phyloP scores from a whole-genome alignment of 805 yeast species.

The Saccharomycopsis fibuligera region DNA sequence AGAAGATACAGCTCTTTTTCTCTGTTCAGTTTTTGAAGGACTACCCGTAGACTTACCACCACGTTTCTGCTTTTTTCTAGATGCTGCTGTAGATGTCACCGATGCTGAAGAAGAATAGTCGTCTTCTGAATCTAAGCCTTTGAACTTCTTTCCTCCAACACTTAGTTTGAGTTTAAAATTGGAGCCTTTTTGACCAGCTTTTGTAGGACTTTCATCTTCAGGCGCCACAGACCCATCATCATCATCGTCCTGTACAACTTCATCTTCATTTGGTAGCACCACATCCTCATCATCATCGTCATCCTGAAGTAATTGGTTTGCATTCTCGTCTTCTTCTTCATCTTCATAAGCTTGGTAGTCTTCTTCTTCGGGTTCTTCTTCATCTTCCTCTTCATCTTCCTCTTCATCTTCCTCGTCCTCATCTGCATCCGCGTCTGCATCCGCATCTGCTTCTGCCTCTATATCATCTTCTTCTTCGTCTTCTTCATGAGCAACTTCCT shows the following conservation, averaged over 20 bases:
- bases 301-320: background rate
- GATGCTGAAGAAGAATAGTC: slow-evolving; percentile 5
- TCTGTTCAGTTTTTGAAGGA: too few species aligned
- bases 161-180: slow-evolving; percentile 8
- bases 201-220: background rate
- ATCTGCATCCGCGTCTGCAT: slow-evolving; percentile 5
- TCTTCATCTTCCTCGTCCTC: slow-evolving; percentile 3
- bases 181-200: background rate
- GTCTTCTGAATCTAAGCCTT: slow-evolving; percentile 12
- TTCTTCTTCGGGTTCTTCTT: background rate
- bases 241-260: background rate
- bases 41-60: too few species aligned
- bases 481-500: background rate
- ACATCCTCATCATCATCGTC: slow-evolving; percentile 1
- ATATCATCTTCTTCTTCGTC: slow-evolving; percentile 4
- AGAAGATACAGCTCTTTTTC: background rate
- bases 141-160: background rate
- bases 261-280: background rate
- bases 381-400: background rate
- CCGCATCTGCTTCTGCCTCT: slow-evolving; percentile 3
- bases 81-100: background rate
- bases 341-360: slow-evolving; percentile 2
- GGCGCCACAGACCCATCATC: background rate
- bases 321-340: slow-evolving; percentile 1
- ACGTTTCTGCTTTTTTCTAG: background rate